Evolutionary conservation across 2,329 filamentous ascomycete species (phyloP).

Genomic region (Apiospora marii): DNA sequence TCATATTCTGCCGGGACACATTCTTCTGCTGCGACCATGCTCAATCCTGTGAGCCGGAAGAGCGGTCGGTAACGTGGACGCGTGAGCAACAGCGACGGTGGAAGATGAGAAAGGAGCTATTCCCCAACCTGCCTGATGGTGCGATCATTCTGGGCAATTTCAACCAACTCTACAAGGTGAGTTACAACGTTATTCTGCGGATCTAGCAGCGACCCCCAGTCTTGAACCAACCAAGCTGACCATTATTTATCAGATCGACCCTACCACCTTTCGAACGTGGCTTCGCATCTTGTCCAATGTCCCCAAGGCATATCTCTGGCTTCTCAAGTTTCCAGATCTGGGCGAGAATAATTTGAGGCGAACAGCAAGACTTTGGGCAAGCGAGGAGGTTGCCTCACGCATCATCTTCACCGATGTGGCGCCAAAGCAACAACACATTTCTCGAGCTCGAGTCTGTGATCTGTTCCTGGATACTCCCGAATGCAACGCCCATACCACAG

Average conservation of each 20-base stretch:
- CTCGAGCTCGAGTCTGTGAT: constrained; percentile 89
- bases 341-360: constrained; percentile 85
- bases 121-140: constrained; percentile 82
- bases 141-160: constrained; percentile 95
- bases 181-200: constrained; percentile 32
- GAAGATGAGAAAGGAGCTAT: constrained; percentile 92
- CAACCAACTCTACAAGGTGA: constrained; percentile 97
- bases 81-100: constrained; percentile 84
- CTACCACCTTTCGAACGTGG: constrained; percentile 95
- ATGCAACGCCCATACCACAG: constrained; percentile 97
- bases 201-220: background rate
- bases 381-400: constrained; percentile 81
- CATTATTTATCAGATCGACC: constrained; percentile 76
- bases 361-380: constrained; percentile 85
- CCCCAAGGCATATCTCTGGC: constrained; percentile 91
- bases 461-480: constrained; percentile 97
- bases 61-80: constrained; percentile 77
- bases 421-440: constrained; percentile 92
- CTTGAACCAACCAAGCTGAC: constrained; percentile 28
- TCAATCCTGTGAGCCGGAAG: constrained; percentile 81
- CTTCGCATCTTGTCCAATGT: constrained; percentile 85
- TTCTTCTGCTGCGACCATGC: constrained; percentile 99
- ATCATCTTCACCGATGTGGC: constrained; percentile 97
- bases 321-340: constrained; percentile 94
- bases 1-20: constrained; percentile 91